phyloP scores from a whole-genome alignment of 1,139 yeast genomes.

The Yueomyces sp. region DNA sequence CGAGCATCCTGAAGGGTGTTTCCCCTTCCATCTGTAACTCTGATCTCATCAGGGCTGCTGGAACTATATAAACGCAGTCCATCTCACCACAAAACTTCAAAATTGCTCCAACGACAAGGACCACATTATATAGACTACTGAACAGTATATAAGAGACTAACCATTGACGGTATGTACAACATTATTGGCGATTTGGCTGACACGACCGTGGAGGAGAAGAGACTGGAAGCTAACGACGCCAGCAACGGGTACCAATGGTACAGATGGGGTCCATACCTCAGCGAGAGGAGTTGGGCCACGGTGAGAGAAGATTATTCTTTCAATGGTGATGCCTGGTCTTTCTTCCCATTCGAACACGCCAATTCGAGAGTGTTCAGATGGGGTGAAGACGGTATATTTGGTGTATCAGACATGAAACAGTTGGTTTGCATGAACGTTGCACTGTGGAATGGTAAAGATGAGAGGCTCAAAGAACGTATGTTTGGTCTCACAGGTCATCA shows the following conservation, averaged over 20 bases:
- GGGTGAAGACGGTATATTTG: slow-evolving; percentile 97
- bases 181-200: slow-evolving; percentile 20
- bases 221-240: slow-evolving; percentile 48
- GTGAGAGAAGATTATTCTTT: slow-evolving; percentile 86
- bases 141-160: background rate
- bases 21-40: too few relatives aligned
- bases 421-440: slow-evolving; percentile 66
- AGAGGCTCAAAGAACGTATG: slow-evolving; percentile 71
- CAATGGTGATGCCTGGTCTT: slow-evolving; percentile 88
- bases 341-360: slow-evolving; percentile 82
- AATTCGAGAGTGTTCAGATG: slow-evolving; percentile 77
- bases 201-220: slow-evolving; percentile 51
- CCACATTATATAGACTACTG: background rate
- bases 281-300: slow-evolving; percentile 89
- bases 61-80: too few relatives aligned
- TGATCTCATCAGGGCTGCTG: too few relatives aligned
- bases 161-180: background rate
- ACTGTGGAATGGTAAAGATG: slow-evolving; percentile 87
- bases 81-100: too few relatives aligned
- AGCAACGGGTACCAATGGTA: slow-evolving; percentile 54
- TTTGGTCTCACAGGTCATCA: slow-evolving; percentile 89
- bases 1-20: too few relatives aligned
- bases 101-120: too few relatives aligned
- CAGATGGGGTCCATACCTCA: slow-evolving; percentile 86
- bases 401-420: slow-evolving; percentile 81